Evolutionary conservation across 305 asterid species (phyloP).

Genomic region (Fraxinus paxiana): DNA sequence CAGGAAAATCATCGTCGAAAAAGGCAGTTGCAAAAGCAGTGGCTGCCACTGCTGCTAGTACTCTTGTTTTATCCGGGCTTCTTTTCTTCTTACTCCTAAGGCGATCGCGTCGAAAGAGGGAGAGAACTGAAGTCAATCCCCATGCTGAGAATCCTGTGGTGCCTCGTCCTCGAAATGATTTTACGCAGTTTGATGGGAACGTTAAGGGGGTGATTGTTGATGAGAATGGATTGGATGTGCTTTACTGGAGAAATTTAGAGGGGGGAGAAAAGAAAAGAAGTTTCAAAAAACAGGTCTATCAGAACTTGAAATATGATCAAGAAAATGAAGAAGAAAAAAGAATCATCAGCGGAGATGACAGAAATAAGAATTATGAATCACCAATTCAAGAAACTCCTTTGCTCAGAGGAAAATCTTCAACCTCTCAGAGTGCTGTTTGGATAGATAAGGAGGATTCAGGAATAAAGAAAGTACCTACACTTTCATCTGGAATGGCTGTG

Average conservation of each 20-base stretch:
- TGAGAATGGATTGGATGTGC: constrained; percentile 84
- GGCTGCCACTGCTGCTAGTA: constrained; percentile 68
- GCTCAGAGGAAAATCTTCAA: constrained; percentile 46
- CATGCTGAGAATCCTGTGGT: constrained; percentile 17
- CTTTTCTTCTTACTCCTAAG: constrained; percentile 49
- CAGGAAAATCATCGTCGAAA: constrained; percentile 33
- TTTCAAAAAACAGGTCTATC: constrained; percentile 45
- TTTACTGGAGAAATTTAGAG: constrained; percentile 73
- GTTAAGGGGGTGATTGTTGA: constrained; percentile 81
- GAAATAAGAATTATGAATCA: constrained; percentile 27
- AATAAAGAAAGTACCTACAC: background rate
- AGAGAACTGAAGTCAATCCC: constrained; percentile 9
- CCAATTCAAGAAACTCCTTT: constrained; percentile 47
- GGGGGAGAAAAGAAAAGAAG: constrained; percentile 37
- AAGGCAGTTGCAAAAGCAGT: constrained; percentile 68
- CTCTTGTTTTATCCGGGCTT: constrained; percentile 52
- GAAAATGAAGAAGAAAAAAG: constrained; percentile 47
- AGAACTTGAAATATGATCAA: constrained; percentile 35
- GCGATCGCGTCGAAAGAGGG: constrained; percentile 40
- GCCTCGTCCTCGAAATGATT: constrained; percentile 33
- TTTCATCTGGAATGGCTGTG: constrained; percentile 4
- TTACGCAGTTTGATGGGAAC: constrained; percentile 52
- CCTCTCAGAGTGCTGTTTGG: constrained; percentile 43
- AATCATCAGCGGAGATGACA: constrained; percentile 28
- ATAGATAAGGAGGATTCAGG: constrained; percentile 13